Base-by-base conservation (phyloP, 306 rosid species). In the Comarum palustre region DNA sequence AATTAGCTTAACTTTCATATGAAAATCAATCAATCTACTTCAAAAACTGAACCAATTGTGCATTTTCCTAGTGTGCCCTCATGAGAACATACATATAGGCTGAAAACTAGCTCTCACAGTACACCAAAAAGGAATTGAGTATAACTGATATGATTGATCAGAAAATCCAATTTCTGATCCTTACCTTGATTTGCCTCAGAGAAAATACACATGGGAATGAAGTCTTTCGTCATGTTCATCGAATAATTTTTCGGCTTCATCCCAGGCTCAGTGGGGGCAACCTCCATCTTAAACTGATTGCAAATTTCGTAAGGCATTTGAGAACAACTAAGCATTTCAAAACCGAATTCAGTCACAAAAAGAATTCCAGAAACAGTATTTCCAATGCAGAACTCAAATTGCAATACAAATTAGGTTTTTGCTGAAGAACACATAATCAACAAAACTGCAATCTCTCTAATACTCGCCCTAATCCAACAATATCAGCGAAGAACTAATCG, bases 131-230 rank as follows among this genome's bases (percentile, higher is more conserved):
- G 42, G 42, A 38, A 38, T 8, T 1, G 42, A 6, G 42, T 1
- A 38, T 39, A 39, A 0, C 42, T 39, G 42, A 39, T 39, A 39
- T 8, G 42, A 39, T 39, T 39, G 2, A 39, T 39, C 42, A 39
- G 6, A 8, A 39, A 39, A 39, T 39, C 42, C 8, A 57, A 25
- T 58, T 77, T 45, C 57, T 62, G 72, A 75, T 59, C 71, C 84
- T 88, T 78, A 91, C 99, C 97, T 84, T 89, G 97, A 78, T 81
- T 88, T 79, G 93, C 45, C 83, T 94, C 99, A 0, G 97, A 91
- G 78, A 94, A 89, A 42, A 94, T 90, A 20, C 89, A 88, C 99
- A 94, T 91, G 12, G 99, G 99, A 84, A 94, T 89, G 9, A 94
- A 88, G 82, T 94, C 99, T 75, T 94, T 88, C 29, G 82, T 89